Base-by-base conservation (phyloP, 495 filamentous ascomycete genomes). In the Penicillium desertorum region DNA sequence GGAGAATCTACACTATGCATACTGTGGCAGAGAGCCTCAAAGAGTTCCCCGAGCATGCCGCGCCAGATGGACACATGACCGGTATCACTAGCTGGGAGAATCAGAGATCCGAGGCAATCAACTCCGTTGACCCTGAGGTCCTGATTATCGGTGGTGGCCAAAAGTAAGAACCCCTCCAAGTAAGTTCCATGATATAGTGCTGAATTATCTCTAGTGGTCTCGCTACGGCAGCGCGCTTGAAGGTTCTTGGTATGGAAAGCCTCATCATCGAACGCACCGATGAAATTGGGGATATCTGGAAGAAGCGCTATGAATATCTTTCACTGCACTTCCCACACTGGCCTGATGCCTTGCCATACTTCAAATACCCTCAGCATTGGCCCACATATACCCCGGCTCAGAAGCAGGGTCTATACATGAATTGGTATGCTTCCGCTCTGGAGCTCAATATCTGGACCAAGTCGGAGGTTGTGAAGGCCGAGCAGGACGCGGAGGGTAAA, bases 361-460 rank as follows among this genome's bases (percentile, higher is more conserved):
- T 89, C 5, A 69, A 75, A 1, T 89, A 88, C 53, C 86, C 87
- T 10, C 65, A 77, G 0, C 71, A 71, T 47, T 89, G 86, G 85
- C 66, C 66, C 17, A 63, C 82, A 17, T 87, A 84, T 59, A 86
- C 85, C 7, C 87, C 87, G 0, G 88, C 88, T 61, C 84, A 89
- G 62, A 89, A 89, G 65, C 74, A 88, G 1, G 87, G 79, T 16
- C 78, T 86, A 29, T 90, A 84, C 76, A 79, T 90, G 61, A 81
- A 88, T 36, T 74, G 75, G 17, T 90, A 90, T 62, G 86, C 83
- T 45, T 79, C 78, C 16, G 63, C 78, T 39, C 72, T 89, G 23
- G 87, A 90, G 62, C 79, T 90, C 20, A 86, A 89, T 59, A 73
- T 88, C 41, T 90, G 87, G 87, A 85, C 75, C 29, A 64, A 64